phyloP scores from a whole-genome alignment of 768 basidiomycete species.

The Tulasnella calospora region DNA sequence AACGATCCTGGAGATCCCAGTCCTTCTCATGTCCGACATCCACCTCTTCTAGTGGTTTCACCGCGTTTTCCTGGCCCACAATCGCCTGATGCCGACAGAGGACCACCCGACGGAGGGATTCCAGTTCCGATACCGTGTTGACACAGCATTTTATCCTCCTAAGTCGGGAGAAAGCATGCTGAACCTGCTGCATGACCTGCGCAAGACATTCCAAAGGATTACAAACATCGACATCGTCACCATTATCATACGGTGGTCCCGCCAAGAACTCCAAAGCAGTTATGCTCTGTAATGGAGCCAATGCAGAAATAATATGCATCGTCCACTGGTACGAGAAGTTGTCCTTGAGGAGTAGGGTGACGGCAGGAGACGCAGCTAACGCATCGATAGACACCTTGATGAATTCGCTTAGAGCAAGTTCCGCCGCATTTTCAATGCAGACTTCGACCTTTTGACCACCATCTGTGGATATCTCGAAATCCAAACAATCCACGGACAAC shows the following conservation, averaged over 20 bases:
- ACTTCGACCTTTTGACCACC: too few relatives aligned
- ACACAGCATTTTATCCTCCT: neutral
- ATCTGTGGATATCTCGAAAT: too few relatives aligned
- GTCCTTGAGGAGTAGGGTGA: neutral
- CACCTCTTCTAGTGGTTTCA: neutral
- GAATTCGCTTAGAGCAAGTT: neutral
- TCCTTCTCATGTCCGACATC: neutral
- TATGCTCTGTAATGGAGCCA: neutral
- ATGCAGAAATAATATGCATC: neutral
- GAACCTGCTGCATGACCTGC: neutral
- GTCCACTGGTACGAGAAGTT: neutral
- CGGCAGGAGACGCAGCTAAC: neutral
- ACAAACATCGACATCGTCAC: neutral
- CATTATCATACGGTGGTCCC: neutral
- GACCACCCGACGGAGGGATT: neutral
- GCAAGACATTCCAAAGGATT: neutral
- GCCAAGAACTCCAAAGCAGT: neutral
- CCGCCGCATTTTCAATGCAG: neutral
- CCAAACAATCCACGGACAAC: too few relatives aligned
- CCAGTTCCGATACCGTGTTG: neutral
- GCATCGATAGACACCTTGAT: neutral
- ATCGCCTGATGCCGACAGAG: neutral
- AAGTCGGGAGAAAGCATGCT: neutral
- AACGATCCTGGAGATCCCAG: neutral
- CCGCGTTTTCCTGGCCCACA: neutral